Evolutionary conservation across 1,284 basidiomycete species (phyloP), one percentile per base, ranked within the genome.

Genomic region (Rhodotorula sp.): DNA sequence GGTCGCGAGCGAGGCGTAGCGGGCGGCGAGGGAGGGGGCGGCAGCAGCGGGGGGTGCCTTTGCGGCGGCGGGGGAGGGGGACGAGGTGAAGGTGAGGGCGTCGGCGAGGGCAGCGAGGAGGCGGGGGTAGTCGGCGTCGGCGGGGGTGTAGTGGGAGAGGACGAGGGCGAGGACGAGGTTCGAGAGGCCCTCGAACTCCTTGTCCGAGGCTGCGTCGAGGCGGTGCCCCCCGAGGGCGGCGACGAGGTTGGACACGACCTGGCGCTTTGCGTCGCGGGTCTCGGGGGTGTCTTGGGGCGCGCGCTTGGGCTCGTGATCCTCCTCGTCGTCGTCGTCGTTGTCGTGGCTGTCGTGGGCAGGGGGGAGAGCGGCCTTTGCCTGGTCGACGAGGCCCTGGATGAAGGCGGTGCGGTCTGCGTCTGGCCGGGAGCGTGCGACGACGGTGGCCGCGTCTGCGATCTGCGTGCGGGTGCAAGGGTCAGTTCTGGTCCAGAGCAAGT

Each of bases 1-100:
- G 82, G 94, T 94, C 64, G 91, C 90, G 44, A 96, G 83, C 80
- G 93, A 94, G 76, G 72, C 53, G 71, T 78, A 78, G 15, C 78
- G 75, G 6, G 76, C 69, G 39, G 73, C 54, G 56, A 70, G 55
- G 34, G 77, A 63, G 1, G 77, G 70, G 50, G 46, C 46, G 46
- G 46, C 46, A 12, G 48, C 48, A 27, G 48, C 48, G 25, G 48
- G 27, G 48, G n/a, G n/a, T n/a, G 25, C 48, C 48, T 50, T 63
- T 29, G 44, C 27, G 19, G 69, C 66, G 4, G 41, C 25, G 12
- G 25, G 7, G 7, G 59, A 10, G 29, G 66, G 41, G 57, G 69
- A 61, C 25, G 50, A 32, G 29, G 70, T 55, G 66, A 66, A 59
- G 36, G 66, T 58, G 56, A 78, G 71, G 25, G 67, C 34, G n/a